Percentiles rank a stretch among this genome's conserved stretches.
Conservation (phyloP, 2,329 filamentous ascomycete species). For the Emmonsiellopsis sp. region DNA sequence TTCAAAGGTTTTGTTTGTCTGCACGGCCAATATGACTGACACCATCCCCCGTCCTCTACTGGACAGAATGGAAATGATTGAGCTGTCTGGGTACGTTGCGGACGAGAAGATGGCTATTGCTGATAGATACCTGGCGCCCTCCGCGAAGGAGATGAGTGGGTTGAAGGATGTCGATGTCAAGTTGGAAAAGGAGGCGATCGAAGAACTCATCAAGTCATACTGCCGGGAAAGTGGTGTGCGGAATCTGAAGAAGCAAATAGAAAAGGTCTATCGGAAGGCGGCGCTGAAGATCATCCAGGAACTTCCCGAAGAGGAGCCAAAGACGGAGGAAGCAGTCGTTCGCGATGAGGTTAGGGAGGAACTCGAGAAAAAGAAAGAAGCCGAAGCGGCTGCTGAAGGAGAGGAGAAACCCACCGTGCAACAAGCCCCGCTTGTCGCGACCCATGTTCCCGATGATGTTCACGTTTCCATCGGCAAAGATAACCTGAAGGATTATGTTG, state of each 20-base stretch:
- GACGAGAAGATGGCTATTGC: slow-evolving; percentile 99
- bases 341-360: slow-evolving; percentile 80
- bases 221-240: slow-evolving; percentile 94
- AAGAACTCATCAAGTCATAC: slow-evolving; percentile 97
- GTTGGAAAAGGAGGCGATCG: slow-evolving; percentile 78
- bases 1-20: slow-evolving; percentile 96
- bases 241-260: slow-evolving; percentile 98
- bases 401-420: slow-evolving; percentile 10
- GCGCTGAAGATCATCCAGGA: slow-evolving; percentile 86
- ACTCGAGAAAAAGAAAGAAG: slow-evolving; percentile 47
- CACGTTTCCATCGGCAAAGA: slow-evolving; percentile 79
- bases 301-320: slow-evolving; percentile 11
- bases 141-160: slow-evolving; percentile 88
- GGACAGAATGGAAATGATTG: slow-evolving; percentile 96
- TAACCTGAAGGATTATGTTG: slow-evolving; percentile 93
- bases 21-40: slow-evolving; percentile 97
- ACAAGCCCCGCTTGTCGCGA: slow-evolving; percentile 26
- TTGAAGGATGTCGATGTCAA: slow-evolving; percentile 83
- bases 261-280: slow-evolving; percentile 96
- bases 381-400: slow-evolving; percentile 1
- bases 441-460: slow-evolving; percentile 79
- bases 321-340: slow-evolving; percentile 64
- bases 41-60: slow-evolving; percentile 90
- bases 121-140: slow-evolving; percentile 80
- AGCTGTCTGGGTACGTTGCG: slow-evolving; percentile 89